Evolutionary conservation across 108 stramenopile genomes (phyloP), one percentile per base, ranked within the genome.

Genomic region (Conticribra guillardii): DNA sequence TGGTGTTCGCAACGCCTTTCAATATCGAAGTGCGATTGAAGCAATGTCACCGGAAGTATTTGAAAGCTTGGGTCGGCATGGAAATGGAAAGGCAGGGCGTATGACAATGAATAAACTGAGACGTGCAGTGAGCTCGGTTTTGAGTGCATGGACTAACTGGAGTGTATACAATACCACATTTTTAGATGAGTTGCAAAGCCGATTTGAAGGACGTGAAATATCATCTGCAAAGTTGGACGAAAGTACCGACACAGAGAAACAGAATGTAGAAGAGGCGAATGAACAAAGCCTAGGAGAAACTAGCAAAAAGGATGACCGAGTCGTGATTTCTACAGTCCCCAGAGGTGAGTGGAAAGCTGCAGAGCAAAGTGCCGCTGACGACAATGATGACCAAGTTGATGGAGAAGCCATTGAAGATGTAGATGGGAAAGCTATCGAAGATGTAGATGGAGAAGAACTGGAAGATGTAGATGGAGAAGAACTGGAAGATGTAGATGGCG

Each of bases 141-240:
- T 94, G 27, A 79, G 80, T 22, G 93, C 93, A 15, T 94, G 93
- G 93, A 88, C 87, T 16, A 89, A 89, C 30, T 94, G 93, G 93
- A 76, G 84, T 62, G 90, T 94, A 7, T 94, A 87, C 76, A 87
- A 87, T 65, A 71, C 87, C 23, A 64, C 74, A 17, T 94, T 90
- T 65, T 22, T 94, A 27, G 93, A 94, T 54, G 87, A 89, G 21
- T 61, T 94, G 9, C 80, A 91, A 22, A 81, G 67, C 27, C 76
- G 84, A 28, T 94, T 91, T 66, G 85, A 90, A 45, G 90, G 93
- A 23, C 71, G 72, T 26, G 84, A 89, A 21, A 27, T 66, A 17
- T 23, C 54, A 26, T 26, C 53, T 55, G 22, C 53, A 27, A 70
- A 75, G 21, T 14, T 49, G 16, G 19, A 21, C 17, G 55, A 64